Base-by-base conservation (phyloP, 495 filamentous ascomycete genomes). In the Tricharina praecox region DNA sequence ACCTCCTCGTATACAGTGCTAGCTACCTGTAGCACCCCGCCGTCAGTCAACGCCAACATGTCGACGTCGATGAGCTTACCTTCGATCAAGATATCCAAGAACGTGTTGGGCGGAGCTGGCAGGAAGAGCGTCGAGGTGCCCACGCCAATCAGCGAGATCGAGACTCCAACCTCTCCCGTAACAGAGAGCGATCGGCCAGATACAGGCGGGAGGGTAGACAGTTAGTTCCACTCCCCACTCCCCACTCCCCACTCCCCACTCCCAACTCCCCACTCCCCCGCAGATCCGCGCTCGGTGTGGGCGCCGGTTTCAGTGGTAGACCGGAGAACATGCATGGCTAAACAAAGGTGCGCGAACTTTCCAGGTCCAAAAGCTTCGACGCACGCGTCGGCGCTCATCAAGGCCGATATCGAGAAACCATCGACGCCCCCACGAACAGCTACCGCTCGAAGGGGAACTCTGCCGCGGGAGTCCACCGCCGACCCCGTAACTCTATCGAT, bases 401-500 rank as follows among this genome's bases (percentile, higher is more conserved):
- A 3, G 15, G 9, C 26, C n/a, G 25, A 34, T 34, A n/a, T 5
- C 39, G 39, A 43, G 8, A 43, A 43, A 28, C 20, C 39, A 21
- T 21, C 39, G 16, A 43, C 20, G 8, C 39, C 39, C 5, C 5
- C 24, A 43, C 7, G 8, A 5, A 43, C 10, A 33, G 43, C 24
- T 33, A 33, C 30, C 25, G 16, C n/a, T n/a, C n/a, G 43, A 9
- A 13, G 23, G 18, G 30, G 15, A 11, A 33, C 24, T 11, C 40
- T 8, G 21, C 40, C 24, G 11, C 21, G 40, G 13, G 40, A 43
- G 26, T 18, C 11, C 28, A 35, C 52, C 19, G 30, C 46, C 13
- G 58, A 61, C 45, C 58, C 58, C 8, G 38, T 61, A 13, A 60
- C 56, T 4, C 50, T 53, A 37, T 74, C 93, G 61, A 94, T 94